Percentiles rank a stretch among this genome's conserved stretches.
phyloP scores from a whole-genome alignment of 148 eudicot species.

The Persicaria tinctoria region DNA sequence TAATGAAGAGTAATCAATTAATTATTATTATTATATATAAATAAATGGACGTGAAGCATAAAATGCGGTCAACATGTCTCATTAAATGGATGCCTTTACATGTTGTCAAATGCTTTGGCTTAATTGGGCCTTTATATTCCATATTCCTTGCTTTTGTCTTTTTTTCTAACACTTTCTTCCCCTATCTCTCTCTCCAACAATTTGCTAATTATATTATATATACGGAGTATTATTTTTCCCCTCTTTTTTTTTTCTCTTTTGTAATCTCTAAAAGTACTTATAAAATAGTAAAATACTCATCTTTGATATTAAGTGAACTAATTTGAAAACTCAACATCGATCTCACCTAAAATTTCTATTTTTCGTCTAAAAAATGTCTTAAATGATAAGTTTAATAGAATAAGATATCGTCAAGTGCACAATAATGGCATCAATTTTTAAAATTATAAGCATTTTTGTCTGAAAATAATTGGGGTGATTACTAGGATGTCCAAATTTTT shows the following conservation, averaged over 20 bases:
- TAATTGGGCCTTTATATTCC: slow-evolving; percentile 15
- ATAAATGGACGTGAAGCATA: neutral
- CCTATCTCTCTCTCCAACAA: neutral
- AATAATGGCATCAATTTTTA: too few species aligned
- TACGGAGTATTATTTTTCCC: too few species aligned
- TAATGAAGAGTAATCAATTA: neutral
- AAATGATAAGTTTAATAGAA: too few species aligned
- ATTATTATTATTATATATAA: neutral
- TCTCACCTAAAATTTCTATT: too few species aligned
- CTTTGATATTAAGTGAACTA: too few species aligned
- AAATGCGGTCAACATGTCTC: slow-evolving; percentile 17
- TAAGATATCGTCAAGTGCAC: too few species aligned
- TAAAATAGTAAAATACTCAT: too few species aligned
- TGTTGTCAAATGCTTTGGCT: slow-evolving; percentile 18
- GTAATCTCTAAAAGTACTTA: neutral
- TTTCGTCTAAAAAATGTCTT: neutral
- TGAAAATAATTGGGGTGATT: too few species aligned
- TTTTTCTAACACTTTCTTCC: slow-evolving; percentile 9
- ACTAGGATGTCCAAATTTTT: too few species aligned
- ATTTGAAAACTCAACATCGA: too few species aligned
- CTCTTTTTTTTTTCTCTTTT: neutral
- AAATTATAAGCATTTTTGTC: too few species aligned
- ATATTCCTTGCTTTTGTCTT: slow-evolving; percentile 25
- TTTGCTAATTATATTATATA: neutral
- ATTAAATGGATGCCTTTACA: neutral